A percentile compares a stretch with the other conserved stretches of the same genome.
These are phyloP conservation scores for Murraya koenigii DNA, from an alignment of 345 rosid species.

Conservation along the genomic window DNA sequence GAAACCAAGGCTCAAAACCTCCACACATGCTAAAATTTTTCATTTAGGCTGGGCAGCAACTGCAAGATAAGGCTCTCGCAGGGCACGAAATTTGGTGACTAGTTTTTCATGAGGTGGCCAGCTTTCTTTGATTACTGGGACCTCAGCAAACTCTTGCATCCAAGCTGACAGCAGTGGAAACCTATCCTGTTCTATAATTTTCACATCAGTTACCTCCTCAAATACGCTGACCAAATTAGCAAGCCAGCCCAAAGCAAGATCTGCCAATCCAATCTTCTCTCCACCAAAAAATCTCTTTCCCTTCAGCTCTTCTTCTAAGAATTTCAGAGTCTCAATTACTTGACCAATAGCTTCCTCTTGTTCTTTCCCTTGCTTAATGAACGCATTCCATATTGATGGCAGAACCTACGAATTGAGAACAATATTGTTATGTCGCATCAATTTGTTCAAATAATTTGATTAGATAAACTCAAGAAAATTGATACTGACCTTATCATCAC, in stretches of 20 bases:
- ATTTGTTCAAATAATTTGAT: no score
- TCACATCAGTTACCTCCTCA: constrained; percentile 20
- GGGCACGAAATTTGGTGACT: no score
- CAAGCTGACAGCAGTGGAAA: constrained; percentile 21
- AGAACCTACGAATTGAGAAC: constrained; percentile 13
- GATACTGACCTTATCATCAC: constrained; percentile 26
- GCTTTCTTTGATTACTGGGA: no score
- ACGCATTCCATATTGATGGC: constrained; percentile 17
- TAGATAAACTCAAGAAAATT: neutral
- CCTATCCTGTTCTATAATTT: constrained; percentile 17
- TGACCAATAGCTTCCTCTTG: constrained; percentile 23
- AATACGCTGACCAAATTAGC: constrained; percentile 18
- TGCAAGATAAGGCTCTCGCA: no score
- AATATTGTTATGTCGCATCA: no score
- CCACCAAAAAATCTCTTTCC: constrained; percentile 45
- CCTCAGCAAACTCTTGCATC: no score
- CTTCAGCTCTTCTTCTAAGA: constrained; percentile 34
- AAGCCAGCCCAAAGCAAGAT: constrained; percentile 42
- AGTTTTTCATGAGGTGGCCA: no score
- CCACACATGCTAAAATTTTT: no score
- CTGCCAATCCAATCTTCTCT: constrained; percentile 33
- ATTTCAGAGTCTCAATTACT: constrained; percentile 17
- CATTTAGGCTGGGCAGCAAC: no score
- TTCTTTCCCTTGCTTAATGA: constrained; percentile 22
- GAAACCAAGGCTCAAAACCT: no score